Conservation (phyloP, 2,329 filamentous ascomycete genomes). For the Chaetomiaceae sp. region DNA sequence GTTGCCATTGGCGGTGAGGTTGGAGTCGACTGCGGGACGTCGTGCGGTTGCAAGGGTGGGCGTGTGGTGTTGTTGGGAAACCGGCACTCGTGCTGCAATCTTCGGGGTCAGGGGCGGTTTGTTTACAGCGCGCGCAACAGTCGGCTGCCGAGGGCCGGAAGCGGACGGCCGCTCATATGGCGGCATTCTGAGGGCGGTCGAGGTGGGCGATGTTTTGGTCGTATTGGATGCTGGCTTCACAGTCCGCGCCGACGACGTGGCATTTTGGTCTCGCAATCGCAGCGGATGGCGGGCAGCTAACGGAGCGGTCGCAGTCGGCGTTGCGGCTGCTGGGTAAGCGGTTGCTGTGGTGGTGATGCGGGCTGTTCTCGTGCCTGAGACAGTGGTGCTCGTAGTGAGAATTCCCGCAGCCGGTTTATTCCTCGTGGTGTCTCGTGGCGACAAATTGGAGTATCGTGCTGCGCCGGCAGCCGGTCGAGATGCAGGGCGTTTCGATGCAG, state of each 20-base stretch:
- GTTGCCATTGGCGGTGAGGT: slow-evolving; percentile 15
- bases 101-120: slow-evolving; percentile 52
- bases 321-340: slow-evolving; percentile 13
- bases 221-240: slow-evolving; percentile 28
- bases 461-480: slow-evolving; percentile 3
- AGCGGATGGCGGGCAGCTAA: slow-evolving; percentile 28
- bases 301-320: slow-evolving; percentile 13
- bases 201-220: slow-evolving; percentile 8
- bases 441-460: not conserved
- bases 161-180: slow-evolving; percentile 29
- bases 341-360: slow-evolving; percentile 24
- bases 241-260: slow-evolving; percentile 27
- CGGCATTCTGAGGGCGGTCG: slow-evolving; percentile 33
- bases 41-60: slow-evolving; percentile 38
- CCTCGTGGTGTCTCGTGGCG: slow-evolving; percentile 4
- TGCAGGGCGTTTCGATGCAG: slow-evolving; percentile 8
- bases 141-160: slow-evolving; percentile 55
- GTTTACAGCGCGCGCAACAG: slow-evolving; percentile 54
- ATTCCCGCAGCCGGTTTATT: slow-evolving; percentile 26
- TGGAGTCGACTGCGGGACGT: slow-evolving; percentile 21
- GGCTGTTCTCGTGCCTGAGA: slow-evolving; percentile 21
- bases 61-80: slow-evolving; percentile 27
- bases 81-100: slow-evolving; percentile 39
- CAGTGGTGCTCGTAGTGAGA: slow-evolving; percentile 26
- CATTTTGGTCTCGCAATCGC: slow-evolving; percentile 38